Evolutionary conservation across 2,329 filamentous ascomycete species (phyloP).

Genomic region (Neonectria ditissima): DNA sequence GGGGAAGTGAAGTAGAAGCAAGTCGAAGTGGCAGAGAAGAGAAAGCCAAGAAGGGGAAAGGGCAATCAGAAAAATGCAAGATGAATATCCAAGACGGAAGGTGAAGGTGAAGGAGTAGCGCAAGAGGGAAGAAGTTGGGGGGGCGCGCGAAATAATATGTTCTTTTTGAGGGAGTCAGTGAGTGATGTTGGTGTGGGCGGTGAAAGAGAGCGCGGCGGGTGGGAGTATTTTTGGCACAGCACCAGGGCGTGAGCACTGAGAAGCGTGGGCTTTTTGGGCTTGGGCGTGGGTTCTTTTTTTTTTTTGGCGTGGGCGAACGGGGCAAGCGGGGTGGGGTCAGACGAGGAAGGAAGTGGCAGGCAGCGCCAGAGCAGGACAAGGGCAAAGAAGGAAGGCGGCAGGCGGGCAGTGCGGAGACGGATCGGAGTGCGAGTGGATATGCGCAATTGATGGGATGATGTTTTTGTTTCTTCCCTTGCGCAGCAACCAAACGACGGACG

Average conservation of each 20-base stretch:
- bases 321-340: conserved; percentile 29
- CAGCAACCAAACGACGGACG: conserved; percentile 12
- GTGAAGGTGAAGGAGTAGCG: conserved; percentile 40
- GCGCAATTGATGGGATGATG: conserved; percentile 29
- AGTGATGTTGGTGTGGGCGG: conserved; percentile 45
- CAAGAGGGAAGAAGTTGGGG: conserved; percentile 42
- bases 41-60: conserved; percentile 40
- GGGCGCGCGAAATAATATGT: conserved; percentile 46
- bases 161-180: conserved; percentile 42
- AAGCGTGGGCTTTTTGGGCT: conserved; percentile 23
- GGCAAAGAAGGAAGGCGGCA: conserved; percentile 27
- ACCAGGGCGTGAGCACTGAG: conserved; percentile 21
- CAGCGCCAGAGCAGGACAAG: conserved; percentile 27
- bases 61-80: conserved; percentile 38
- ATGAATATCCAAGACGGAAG: conserved; percentile 32
- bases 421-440: conserved; percentile 26
- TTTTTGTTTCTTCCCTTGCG: conserved; percentile 24
- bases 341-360: conserved; percentile 29
- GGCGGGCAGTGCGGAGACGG: conserved; percentile 27
- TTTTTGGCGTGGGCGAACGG: conserved; percentile 27
- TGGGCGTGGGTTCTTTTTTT: conserved; percentile 24
- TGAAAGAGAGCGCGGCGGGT: conserved; percentile 33
- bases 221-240: conserved; percentile 28
- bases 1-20: conserved; percentile 35
- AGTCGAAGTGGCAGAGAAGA: conserved; percentile 37